Conservation (phyloP, 345 rosid species). For the Eucalyptus leucophloia region DNA sequence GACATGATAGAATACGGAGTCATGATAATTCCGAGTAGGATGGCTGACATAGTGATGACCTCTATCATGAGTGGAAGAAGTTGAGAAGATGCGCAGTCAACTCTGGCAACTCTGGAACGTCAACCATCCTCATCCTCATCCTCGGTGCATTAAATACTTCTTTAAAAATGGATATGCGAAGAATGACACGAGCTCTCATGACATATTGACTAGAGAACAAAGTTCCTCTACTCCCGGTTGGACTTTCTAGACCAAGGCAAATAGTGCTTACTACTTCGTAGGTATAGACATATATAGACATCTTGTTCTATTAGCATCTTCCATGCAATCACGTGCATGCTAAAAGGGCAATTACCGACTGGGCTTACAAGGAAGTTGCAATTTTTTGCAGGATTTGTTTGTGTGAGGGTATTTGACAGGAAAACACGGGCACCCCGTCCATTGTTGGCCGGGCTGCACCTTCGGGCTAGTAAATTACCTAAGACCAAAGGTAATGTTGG, state of each 20-base stretch:
- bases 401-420: constrained; percentile 80
- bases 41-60: neutral
- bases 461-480: constrained; percentile 58
- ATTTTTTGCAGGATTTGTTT: constrained; percentile 64
- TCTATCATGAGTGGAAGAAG: neutral
- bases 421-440: constrained; percentile 62
- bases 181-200: neutral
- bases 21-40: neutral
- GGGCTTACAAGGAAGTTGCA: neutral
- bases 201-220: neutral
- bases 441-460: constrained; percentile 64
- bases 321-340: neutral
- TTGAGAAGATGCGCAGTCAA: neutral
- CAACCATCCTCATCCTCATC: neutral
- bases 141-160: neutral
- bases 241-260: neutral
- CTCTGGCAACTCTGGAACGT: neutral
- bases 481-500: neutral
- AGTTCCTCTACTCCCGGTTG: neutral
- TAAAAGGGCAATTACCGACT: neutral
- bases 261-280: neutral
- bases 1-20: neutral
- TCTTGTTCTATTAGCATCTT: neutral
- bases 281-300: neutral
- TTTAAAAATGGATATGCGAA: neutral